Evolutionary conservation across 2,329 filamentous ascomycete genomes (phyloP).

Genomic region (Xylariaceae sp.): DNA sequence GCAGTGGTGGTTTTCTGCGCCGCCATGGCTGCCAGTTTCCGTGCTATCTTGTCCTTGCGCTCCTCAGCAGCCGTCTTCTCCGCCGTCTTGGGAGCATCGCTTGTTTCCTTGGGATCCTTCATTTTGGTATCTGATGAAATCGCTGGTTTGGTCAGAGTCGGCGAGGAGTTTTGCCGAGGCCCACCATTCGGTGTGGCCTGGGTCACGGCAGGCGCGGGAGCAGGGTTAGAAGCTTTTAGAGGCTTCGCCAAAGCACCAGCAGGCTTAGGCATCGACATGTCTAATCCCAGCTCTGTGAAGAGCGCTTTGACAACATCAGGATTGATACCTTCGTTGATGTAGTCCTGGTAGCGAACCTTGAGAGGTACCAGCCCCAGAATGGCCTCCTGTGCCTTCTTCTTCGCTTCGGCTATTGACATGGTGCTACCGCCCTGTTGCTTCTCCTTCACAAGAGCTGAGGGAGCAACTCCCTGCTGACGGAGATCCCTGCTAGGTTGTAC

Average conservation of each 20-base stretch:
- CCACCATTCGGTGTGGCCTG: constrained; percentile 4
- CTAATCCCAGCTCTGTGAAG: constrained; percentile 67
- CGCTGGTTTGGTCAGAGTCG: background rate
- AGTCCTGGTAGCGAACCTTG: constrained; percentile 71
- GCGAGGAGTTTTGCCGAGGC: constrained; percentile 1
- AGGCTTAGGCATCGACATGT: constrained; percentile 35
- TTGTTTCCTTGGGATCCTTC: constrained; percentile 6
- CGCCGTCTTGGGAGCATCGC: constrained; percentile 14
- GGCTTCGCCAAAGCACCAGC: constrained; percentile 8
- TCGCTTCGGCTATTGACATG: constrained; percentile 40
- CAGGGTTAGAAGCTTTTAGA: constrained; percentile 2
- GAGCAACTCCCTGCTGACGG: background rate
- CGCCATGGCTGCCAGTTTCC: constrained; percentile 33
- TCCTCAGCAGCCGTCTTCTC: constrained; percentile 33
- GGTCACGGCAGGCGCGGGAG: constrained; percentile 6
- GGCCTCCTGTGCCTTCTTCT: constrained; percentile 62
- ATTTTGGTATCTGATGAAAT: background rate
- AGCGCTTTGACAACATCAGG: constrained; percentile 58
- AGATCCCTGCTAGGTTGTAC: background rate
- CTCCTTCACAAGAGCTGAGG: background rate
- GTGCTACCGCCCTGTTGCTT: background rate
- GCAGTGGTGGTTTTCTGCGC: constrained; percentile 28
- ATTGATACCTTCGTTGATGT: constrained; percentile 72
- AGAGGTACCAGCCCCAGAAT: constrained; percentile 63
- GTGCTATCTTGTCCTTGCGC: constrained; percentile 35